Evolutionary conservation across 2,329 filamentous ascomycete species (phyloP).

Genomic region (Claviceps purpurea): DNA sequence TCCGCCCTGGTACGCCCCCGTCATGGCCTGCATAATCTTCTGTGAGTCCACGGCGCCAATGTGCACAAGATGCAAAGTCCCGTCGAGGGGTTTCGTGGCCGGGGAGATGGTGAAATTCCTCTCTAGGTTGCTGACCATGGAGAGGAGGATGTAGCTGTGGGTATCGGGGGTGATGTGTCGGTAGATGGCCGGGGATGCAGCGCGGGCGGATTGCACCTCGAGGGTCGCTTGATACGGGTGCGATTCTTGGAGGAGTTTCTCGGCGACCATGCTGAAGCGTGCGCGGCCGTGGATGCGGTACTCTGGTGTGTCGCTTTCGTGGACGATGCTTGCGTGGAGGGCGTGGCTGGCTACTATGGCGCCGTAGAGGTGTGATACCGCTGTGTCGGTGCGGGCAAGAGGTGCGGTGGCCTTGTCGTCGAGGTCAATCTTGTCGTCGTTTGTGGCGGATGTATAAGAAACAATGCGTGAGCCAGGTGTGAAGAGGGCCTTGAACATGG

Average conservation of each 20-base stretch:
- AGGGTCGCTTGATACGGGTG: slow-evolving; percentile 35
- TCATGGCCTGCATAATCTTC: slow-evolving; percentile 67
- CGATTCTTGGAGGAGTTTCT: slow-evolving; percentile 49
- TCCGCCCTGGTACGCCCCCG: slow-evolving; percentile 43
- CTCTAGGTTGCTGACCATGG: slow-evolving; percentile 71
- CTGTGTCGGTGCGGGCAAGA: slow-evolving; percentile 17
- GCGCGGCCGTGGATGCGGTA: slow-evolving; percentile 66
- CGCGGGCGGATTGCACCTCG: slow-evolving; percentile 19
- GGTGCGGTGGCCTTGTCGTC: background rate
- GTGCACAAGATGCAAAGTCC: slow-evolving; percentile 55
- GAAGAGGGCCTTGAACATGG: slow-evolving; percentile 49
- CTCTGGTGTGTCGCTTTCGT: slow-evolving; percentile 74
- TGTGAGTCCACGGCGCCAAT: slow-evolving; percentile 56
- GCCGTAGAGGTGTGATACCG: slow-evolving; percentile 42
- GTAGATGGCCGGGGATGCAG: background rate
- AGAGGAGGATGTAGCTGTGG: slow-evolving; percentile 66
- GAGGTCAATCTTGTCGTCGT: background rate
- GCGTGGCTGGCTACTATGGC: slow-evolving; percentile 84
- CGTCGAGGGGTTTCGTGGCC: slow-evolving; percentile 53
- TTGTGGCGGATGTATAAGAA: slow-evolving; percentile 16
- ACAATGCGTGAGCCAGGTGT: slow-evolving; percentile 41
- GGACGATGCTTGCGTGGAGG: slow-evolving; percentile 77
- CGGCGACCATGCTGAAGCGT: slow-evolving; percentile 75
- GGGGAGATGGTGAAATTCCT: slow-evolving; percentile 74
- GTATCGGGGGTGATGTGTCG: slow-evolving; percentile 23